These are phyloP conservation scores for Anthracocystis walkeri DNA, from an alignment of 1,284 basidiomycete species.

Conservation along the genomic window DNA sequence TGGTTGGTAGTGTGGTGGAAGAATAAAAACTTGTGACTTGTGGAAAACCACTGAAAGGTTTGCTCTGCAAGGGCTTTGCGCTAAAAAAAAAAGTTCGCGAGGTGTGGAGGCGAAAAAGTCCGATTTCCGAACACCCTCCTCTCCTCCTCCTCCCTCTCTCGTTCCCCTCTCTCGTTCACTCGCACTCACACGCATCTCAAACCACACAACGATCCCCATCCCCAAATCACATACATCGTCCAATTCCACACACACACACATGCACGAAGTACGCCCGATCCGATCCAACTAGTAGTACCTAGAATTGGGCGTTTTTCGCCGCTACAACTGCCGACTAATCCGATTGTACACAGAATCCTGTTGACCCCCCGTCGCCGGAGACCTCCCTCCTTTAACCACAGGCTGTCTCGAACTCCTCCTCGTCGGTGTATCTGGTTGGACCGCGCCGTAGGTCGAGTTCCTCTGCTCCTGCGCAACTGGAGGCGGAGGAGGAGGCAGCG, in stretches of 20 bases:
- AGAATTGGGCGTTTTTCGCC: no score
- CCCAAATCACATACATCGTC: background rate
- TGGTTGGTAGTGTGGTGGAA: background rate
- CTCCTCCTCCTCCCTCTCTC: background rate
- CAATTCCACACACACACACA: background rate
- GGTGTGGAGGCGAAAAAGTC: slow-evolving; percentile 9
- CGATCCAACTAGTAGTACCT: no score
- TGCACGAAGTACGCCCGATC: background rate
- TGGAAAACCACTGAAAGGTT: no score
- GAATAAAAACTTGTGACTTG: no score
- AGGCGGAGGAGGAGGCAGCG: slow-evolving; percentile 2
- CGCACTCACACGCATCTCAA: background rate
- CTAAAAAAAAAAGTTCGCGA: background rate
- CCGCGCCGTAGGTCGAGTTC: slow-evolving; percentile 6
- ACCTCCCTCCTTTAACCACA: slow-evolving; percentile 10
- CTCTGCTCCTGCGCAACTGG: slow-evolving; percentile 1
- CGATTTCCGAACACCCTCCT: background rate
- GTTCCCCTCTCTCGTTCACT: background rate
- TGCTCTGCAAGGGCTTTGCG: background rate
- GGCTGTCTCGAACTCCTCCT: slow-evolving; percentile 33
- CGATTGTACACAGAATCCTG: slow-evolving; percentile 26
- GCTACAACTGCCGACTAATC: slow-evolving; percentile 30
- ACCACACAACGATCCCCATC: no score
- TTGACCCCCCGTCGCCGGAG: slow-evolving; percentile 6
- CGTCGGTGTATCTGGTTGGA: slow-evolving; percentile 30